Evolutionary conservation across 345 rosid species (phyloP).

Genomic region (Nephelium lappaceum): DNA sequence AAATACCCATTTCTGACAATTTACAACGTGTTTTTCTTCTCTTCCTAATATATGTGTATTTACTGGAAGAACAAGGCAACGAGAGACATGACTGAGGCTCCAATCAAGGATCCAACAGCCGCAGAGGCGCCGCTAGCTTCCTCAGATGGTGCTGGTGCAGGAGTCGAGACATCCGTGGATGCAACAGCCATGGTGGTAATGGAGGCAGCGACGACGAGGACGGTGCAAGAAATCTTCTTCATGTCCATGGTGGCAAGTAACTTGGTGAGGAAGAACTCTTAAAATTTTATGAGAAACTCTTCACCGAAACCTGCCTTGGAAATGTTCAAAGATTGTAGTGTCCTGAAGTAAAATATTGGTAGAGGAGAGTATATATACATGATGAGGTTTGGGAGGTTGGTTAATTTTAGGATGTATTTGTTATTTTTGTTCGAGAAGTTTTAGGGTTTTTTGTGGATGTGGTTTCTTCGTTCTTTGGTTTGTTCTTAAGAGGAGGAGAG

Average conservation of each 20-base stretch:
- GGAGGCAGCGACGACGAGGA: neutral
- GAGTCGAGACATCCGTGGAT: no score
- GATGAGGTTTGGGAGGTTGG: neutral
- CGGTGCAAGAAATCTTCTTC: constrained; percentile 14
- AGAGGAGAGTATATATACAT: neutral
- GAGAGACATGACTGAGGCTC: constrained; percentile 7
- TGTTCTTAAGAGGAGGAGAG: neutral
- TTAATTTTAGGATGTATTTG: neutral
- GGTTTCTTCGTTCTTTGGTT: neutral
- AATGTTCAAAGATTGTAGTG: neutral
- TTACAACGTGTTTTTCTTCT: no score
- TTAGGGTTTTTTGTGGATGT: neutral
- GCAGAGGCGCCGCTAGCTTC: neutral
- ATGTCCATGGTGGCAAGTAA: constrained; percentile 6
- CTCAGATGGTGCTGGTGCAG: neutral
- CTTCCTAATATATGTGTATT: no score
- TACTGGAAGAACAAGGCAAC: neutral
- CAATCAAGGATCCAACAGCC: constrained; percentile 3
- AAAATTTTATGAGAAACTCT: no score
- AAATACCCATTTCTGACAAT: no score
- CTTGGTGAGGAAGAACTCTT: neutral
- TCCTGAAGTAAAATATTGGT: neutral
- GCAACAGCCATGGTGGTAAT: no score
- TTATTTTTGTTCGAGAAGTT: neutral
- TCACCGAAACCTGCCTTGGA: neutral